A percentile compares a stretch with the other conserved stretches of the same genome.
Conservation (phyloP, 768 basidiomycete species). For the Agrocybe praecox region DNA sequence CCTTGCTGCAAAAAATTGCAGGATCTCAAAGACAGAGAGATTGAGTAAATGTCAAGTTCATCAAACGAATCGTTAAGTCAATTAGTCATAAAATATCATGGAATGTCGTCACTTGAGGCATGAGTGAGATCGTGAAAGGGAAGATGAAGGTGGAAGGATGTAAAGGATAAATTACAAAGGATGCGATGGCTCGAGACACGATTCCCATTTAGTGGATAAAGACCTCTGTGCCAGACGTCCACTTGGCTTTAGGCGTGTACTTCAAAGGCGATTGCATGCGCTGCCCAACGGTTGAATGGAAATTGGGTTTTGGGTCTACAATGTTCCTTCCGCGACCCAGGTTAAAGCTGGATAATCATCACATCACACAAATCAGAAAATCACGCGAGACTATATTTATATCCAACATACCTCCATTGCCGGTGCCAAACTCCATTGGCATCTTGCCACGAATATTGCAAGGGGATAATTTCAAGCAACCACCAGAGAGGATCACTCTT, state of each 20-base stretch:
- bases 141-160: too few relatives aligned
- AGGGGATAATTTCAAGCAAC: conserved; percentile 70
- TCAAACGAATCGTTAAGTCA: too few relatives aligned
- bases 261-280: conserved; percentile 52
- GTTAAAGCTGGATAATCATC: conserved; percentile 41
- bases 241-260: conserved; percentile 63
- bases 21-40: too few relatives aligned
- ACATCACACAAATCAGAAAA: neutral
- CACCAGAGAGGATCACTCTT: conserved; percentile 55
- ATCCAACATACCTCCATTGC: conserved; percentile 51
- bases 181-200: too few relatives aligned
- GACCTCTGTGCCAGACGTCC: conserved; percentile 44
- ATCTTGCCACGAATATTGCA: conserved; percentile 59
- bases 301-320: conserved; percentile 44
- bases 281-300: conserved; percentile 65
- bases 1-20: too few relatives aligned
- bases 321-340: conserved; percentile 61
- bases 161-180: too few relatives aligned
- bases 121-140: too few relatives aligned
- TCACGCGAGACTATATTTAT: neutral
- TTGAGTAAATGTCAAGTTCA: too few relatives aligned
- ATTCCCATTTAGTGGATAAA: conserved; percentile 39
- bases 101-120: too few relatives aligned
- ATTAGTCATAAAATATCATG: too few relatives aligned
- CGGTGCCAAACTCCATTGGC: conserved; percentile 53